phyloP scores from a whole-genome alignment of 306 rosid genomes.

The Cucumis hystrix region DNA sequence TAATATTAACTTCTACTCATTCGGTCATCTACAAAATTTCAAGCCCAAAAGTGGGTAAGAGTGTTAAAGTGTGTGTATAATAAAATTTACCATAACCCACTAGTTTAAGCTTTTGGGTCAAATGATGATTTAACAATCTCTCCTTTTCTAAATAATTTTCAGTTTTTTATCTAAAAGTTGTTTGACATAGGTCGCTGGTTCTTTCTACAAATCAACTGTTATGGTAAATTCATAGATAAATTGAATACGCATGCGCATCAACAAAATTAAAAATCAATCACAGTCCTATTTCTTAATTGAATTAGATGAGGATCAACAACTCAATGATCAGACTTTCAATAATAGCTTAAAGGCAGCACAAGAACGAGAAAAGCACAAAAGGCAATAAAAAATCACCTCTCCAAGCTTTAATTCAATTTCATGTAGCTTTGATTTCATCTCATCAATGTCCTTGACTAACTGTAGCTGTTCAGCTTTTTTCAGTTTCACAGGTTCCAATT shows the following conservation, averaged over 20 bases:
- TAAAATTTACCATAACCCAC: too few species aligned
- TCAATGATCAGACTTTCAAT: neutral
- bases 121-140: too few species aligned
- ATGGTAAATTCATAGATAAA: neutral
- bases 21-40: too few species aligned
- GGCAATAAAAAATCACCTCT: slow-evolving; percentile 41
- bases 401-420: slow-evolving; percentile 62
- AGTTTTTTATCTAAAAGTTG: neutral
- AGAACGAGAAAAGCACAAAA: neutral
- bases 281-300: neutral
- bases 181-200: neutral
- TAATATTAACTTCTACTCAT: too few species aligned
- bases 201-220: neutral
- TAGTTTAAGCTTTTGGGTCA: too few species aligned
- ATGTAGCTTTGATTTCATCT: slow-evolving; percentile 58
- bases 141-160: neutral
- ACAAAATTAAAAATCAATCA: neutral
- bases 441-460: slow-evolving; percentile 50
- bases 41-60: too few species aligned
- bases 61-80: too few species aligned
- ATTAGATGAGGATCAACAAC: neutral
- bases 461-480: slow-evolving; percentile 21
- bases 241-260: neutral
- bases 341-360: neutral
- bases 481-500: slow-evolving; percentile 11